Base-by-base conservation (phyloP, 257 asterid genomes). In the Ocimum tenuiflorum region DNA sequence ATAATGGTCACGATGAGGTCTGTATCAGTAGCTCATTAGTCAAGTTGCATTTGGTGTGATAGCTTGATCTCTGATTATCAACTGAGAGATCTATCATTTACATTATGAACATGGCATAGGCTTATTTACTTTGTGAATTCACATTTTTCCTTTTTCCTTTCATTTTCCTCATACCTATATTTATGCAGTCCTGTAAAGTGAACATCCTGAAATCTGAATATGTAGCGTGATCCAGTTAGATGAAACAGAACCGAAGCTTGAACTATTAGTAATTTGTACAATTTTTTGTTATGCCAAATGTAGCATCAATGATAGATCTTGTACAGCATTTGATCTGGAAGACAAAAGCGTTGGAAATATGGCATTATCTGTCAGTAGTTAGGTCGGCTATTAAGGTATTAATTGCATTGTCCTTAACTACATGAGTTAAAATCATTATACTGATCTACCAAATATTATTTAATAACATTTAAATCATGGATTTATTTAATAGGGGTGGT, bases 1-100 rank as follows among this genome's bases (percentile, higher is more conserved):
- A 92, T 77, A 72, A 89, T 77, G 95, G 97, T 67, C 99, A 92
- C 41, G 97, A 89, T 42, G 99, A 92, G 99, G 99, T 92, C 79
- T 76, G 83, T 67, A 75, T 74, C 65, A 45, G 60, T 68, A 66
- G 38, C 11, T 65, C 51, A 60, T 33, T 67, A 58, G 50, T 65
- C 52, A 59, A 53, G 53, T 69, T 61, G 46, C 64, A 48, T 66
- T 56, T 20, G 33, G 46, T 68, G 51, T 41, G 14, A 50, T 56
- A 45, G 15, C 69, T 45, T 45, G 42, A 39, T 41, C 3, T 60
- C 60, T 67, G 6, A 42, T 49, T 14, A 52, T 57, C 10, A 41
- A 55, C 67, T 38, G 17, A 54, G n/a, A n/a, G n/a, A n/a, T 35
- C 15, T 11, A 31, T 27, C 53, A 6, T 47, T 65, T 64, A 48